These are phyloP conservation scores for Penicillium arizonense DNA, from an alignment of 495 filamentous ascomycete species.

Conservation along the genomic window DNA sequence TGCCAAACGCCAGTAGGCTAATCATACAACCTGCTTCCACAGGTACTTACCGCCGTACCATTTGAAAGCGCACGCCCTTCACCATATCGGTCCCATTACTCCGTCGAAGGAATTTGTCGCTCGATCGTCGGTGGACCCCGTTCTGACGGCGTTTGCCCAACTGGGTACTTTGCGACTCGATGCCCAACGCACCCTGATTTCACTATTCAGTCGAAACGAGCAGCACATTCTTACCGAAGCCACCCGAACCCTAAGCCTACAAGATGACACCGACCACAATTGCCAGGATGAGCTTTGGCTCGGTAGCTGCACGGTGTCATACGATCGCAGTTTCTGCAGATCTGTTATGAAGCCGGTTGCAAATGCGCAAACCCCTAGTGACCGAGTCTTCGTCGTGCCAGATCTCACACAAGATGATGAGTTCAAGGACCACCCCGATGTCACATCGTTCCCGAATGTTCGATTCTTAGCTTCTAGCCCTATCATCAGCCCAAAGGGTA, in stretches of 20 bases:
- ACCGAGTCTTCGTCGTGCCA: slow-evolving; percentile 12
- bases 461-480: slow-evolving; percentile 48
- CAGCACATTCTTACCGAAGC: slow-evolving; percentile 63
- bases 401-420: slow-evolving; percentile 27
- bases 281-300: slow-evolving; percentile 37
- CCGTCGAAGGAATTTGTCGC: slow-evolving; percentile 1
- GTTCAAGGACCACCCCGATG: slow-evolving; percentile 15
- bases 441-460: slow-evolving; percentile 41
- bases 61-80: slow-evolving; percentile 6
- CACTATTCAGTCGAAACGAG: slow-evolving; percentile 52
- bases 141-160: slow-evolving; percentile 61
- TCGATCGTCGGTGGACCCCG: slow-evolving; percentile 45
- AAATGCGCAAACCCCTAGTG: slow-evolving; percentile 17
- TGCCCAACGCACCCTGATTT: slow-evolving; percentile 52
- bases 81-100: slow-evolving; percentile 9
- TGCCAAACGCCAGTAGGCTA: neutral
- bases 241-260: slow-evolving; percentile 50
- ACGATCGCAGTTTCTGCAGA: slow-evolving; percentile 44
- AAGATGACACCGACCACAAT: slow-evolving; percentile 27
- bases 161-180: slow-evolving; percentile 53
- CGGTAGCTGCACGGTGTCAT: slow-evolving; percentile 42
- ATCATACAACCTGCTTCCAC: neutral
- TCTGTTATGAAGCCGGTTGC: slow-evolving; percentile 19
- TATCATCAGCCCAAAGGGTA: slow-evolving; percentile 14
- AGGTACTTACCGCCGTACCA: slow-evolving; percentile 24